Base-by-base conservation (phyloP, 2,329 filamentous ascomycete genomes). In the Sporothrix curviconia region DNA sequence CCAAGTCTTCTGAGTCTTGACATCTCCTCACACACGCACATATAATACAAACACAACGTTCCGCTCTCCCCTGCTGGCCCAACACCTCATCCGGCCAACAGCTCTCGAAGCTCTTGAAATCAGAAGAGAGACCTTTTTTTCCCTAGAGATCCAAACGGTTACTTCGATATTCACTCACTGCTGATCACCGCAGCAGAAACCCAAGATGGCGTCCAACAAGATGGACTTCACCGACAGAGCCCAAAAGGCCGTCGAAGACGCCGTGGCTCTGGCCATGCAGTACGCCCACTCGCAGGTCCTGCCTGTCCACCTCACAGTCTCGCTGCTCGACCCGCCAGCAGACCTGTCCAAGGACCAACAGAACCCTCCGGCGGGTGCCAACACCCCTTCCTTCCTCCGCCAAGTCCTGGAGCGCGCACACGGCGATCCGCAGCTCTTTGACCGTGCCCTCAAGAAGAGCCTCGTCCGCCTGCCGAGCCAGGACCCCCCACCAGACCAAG, bases 161-260 rank as follows among this genome's bases (percentile, higher is more conserved):
- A n/a, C n/a, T n/a, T n/a, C n/a, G n/a, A n/a, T n/a, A 15, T 8
- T 32, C 30, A 15, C n/a, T 7, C 37, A 19, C 37, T 42, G 39
- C 43, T 32, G 25, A 28, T 47, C 15, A 15, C 25, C 28, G 32
- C 22, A 43, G 55, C 53, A 55, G 44, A 47, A 39, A 52, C 56
- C 58, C 40, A 36, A n/a, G 7, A 59, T 91, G 87, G 82, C 81
- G 72, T 82, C 85, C 55, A 82, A 85, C 54, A 83, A 85, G 67
- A 90, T 92, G 85, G 87, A 95, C 70, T 96, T 96, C 71, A 99
- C 94, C 64, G 92, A 97, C 74, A 80, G 89, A 74, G 94, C 90
- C 64, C 89, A 92, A 70, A 90, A 92, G 76, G 89, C 92, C 67
- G 80, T 99, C 69, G 84, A 89, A 67, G 90, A 96, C 71, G 89